Evolutionary conservation across 169 alveolate genomes (phyloP), one percentile per base, ranked within the genome.

Genomic region (Sarcocystis neurona): DNA sequence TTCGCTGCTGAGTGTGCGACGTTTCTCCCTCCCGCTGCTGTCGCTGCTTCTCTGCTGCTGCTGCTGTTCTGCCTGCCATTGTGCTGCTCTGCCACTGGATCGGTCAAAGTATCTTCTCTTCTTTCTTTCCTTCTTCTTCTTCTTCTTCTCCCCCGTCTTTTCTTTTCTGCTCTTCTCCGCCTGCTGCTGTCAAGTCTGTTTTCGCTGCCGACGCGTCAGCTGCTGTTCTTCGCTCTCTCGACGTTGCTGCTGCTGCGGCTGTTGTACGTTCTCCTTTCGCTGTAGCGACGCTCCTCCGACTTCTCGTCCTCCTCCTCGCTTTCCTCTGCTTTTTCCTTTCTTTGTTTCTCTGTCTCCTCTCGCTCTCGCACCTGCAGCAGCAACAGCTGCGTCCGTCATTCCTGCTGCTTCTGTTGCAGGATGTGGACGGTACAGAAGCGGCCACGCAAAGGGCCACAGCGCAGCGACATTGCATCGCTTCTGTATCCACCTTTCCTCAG

Each of bases 391-490:
- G 34, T 72, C 53, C 8, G 20, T 72, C 30, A n/a, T 23, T 2
- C 23, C 27, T 0, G 34, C 27, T 0, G 34, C 12, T 15, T 63
- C 46, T n/a, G 27, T 63, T n/a, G 43, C 85, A 44, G 89, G 89
- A 20, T 84, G 89, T 23, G 79, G 82, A 23, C 60, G 90, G 30
- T 85, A 85, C 50, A 43, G 70, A 18, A 48, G 60, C 0, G 80
- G 78, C 37, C 90, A 85, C 56, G 78, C 90, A 60, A 41, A 58
- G 84, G 50, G 34, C 53, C 90, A 85, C 74, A 39, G 58, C 34
- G 44, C 43, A 20, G 18, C 43, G 34, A 47, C 53, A 1, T 47
- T 34, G 23, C 90, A 85, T 30, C 70, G 84, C 18, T 85, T 85
- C 58, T 85, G 84, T 37, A 37, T 85, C 47, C 70, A 85, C 56